A percentile compares a stretch with the other conserved stretches of the same genome.
phyloP scores from a whole-genome alignment of 2,329 filamentous ascomycete species.

The Aspergillus sp. region DNA sequence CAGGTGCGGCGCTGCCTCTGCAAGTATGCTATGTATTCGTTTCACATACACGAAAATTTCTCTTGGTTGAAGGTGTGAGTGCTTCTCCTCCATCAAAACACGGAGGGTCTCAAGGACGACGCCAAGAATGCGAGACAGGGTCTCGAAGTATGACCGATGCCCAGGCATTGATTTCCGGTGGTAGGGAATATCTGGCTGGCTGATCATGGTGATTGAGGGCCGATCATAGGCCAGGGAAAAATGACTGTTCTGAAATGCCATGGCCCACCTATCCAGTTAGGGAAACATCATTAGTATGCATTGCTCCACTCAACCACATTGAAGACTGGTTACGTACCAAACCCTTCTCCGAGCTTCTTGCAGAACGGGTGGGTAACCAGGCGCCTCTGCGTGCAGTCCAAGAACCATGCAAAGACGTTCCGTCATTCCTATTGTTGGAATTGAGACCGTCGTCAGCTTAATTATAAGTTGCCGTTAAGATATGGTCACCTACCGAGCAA shows the following conservation, averaged over 20 bases:
- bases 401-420: slow-evolving; percentile 56
- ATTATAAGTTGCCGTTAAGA: too few species aligned
- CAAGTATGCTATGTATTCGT: slow-evolving; percentile 54
- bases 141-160: slow-evolving; percentile 55
- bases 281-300: background rate
- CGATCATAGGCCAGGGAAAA: slow-evolving; percentile 63
- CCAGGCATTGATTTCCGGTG: slow-evolving; percentile 51
- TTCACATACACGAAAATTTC: slow-evolving; percentile 57
- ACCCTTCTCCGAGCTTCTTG: slow-evolving; percentile 39
- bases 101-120: slow-evolving; percentile 55
- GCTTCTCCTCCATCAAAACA: slow-evolving; percentile 49
- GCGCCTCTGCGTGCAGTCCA: slow-evolving; percentile 56
- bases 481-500: slow-evolving; percentile 48
- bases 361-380: slow-evolving; percentile 48
- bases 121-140: slow-evolving; percentile 54
- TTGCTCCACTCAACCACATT: background rate
- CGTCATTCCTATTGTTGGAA: slow-evolving; percentile 28
- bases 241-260: slow-evolving; percentile 61
- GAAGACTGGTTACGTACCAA: slow-evolving; percentile 29
- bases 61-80: slow-evolving; percentile 50
- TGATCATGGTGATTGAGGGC: slow-evolving; percentile 52
- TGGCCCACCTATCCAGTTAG: slow-evolving; percentile 46
- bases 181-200: slow-evolving; percentile 49
- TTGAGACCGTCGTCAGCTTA: slow-evolving; percentile 3
- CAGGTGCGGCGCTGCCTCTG: slow-evolving; percentile 57